A percentile compares a stretch with the other conserved stretches of the same genome.
phyloP scores from a whole-genome alignment of 2,329 filamentous ascomycete genomes.

The Capronia epimyces region DNA sequence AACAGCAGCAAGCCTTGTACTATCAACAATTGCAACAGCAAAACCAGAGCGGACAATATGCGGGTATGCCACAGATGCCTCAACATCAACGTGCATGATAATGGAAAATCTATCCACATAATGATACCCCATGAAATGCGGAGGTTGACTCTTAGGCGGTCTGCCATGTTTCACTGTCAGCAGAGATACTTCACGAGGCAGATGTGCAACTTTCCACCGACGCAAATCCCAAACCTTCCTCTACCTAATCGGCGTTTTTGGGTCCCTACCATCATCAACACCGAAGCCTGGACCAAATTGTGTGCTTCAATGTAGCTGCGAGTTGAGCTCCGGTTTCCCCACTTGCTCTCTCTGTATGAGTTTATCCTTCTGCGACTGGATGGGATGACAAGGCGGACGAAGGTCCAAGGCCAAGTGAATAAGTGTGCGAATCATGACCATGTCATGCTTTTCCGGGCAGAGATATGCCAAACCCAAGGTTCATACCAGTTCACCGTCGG shows the following conservation, averaged over 20 bases:
- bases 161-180: conserved; percentile 2
- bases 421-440: conserved; percentile 1
- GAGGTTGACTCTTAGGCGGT: conserved; percentile 4
- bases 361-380: not conserved
- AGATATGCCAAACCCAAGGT: conserved; percentile 6
- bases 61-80: conserved; percentile 71
- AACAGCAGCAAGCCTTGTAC: conserved; percentile 73
- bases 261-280: conserved; percentile 8
- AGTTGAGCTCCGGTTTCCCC: conserved; percentile 5
- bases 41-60: conserved; percentile 63
- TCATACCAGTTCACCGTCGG: not conserved
- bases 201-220: not conserved
- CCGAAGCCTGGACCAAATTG: conserved; percentile 5
- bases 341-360: conserved; percentile 6
- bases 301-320: conserved; percentile 8
- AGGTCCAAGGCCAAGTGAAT: not conserved
- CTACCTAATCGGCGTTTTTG: conserved; percentile 10
- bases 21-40: conserved; percentile 74
- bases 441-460: conserved; percentile 5
- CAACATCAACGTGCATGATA: conserved; percentile 63
- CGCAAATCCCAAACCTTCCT: conserved; percentile 1
- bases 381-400: conserved; percentile 1
- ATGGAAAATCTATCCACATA: conserved; percentile 3
- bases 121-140: conserved; percentile 18
- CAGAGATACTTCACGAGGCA: not conserved